These are phyloP conservation scores for Oryza longistaminata DNA, from an alignment of 176 grass and related monocot species.

Conservation along the genomic window DNA sequence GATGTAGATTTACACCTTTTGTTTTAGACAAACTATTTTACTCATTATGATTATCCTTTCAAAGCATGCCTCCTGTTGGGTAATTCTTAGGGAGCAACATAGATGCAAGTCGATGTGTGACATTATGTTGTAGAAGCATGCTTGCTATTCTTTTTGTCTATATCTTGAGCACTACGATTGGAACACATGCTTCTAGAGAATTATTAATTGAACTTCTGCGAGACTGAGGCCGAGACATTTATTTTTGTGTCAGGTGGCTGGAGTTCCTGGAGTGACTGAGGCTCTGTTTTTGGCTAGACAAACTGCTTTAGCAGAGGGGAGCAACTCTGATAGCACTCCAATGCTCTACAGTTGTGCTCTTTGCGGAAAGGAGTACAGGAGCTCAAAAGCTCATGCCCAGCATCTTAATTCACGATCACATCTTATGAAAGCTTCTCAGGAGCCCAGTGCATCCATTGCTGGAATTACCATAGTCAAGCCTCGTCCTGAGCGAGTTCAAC, in stretches of 20 bases:
- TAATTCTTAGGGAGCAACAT: not conserved
- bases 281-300: constrained; percentile 83
- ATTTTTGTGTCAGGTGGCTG: constrained; percentile 62
- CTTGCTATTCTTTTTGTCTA: not conserved
- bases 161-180: not conserved
- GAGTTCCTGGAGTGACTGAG: constrained; percentile 88
- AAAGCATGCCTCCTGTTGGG: not conserved
- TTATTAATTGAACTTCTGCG: not conserved
- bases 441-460: constrained; percentile 64
- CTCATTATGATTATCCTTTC: not conserved
- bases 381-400: constrained; percentile 74
- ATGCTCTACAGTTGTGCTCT: constrained; percentile 87
- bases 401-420: constrained; percentile 85
- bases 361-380: constrained; percentile 92
- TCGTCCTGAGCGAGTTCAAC: constrained; percentile 49
- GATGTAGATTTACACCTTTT: not conserved
- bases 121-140: not conserved
- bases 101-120: not conserved
- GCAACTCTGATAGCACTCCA: constrained; percentile 54
- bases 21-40: not conserved
- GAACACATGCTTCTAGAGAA: not conserved
- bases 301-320: constrained; percentile 63
- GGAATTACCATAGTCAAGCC: constrained; percentile 75
- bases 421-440: constrained; percentile 70
- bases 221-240: not conserved